Conservation (phyloP, 768 basidiomycete species). For the Panaeolus papilionaceus region DNA sequence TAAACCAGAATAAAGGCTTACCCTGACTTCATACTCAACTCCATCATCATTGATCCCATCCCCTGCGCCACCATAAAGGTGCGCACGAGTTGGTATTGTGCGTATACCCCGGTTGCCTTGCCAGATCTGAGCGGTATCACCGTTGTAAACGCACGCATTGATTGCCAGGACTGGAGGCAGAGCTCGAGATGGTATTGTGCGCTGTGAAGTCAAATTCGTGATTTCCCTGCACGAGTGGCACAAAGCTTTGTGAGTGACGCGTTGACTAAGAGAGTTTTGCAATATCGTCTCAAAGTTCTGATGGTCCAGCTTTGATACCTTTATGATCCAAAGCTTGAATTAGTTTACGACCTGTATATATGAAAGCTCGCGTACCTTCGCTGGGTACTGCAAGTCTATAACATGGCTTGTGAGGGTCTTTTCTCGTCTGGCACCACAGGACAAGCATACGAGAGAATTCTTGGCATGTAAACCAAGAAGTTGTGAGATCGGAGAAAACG, state of each 20-base stretch:
- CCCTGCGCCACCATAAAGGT: constrained; percentile 64
- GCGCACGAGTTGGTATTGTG: constrained; percentile 66
- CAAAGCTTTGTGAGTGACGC: constrained; percentile 84
- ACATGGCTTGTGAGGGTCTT: constrained; percentile 86
- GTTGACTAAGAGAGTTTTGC: constrained; percentile 76
- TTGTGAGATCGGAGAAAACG: constrained; percentile 82
- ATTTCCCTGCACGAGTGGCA: constrained; percentile 86
- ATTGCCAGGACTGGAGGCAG: constrained; percentile 87
- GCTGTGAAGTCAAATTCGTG: constrained; percentile 71
- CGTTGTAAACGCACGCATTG: constrained; percentile 82
- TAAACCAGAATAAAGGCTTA: constrained; percentile 32
- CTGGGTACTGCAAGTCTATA: constrained; percentile 86
- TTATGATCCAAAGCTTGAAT: constrained; percentile 13
- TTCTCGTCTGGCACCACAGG: constrained; percentile 72
- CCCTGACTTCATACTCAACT: constrained; percentile 75
- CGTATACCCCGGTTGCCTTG: constrained; percentile 61
- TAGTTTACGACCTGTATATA: neutral
- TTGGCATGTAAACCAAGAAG: constrained; percentile 81
- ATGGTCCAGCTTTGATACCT: constrained; percentile 25
- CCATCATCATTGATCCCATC: constrained; percentile 61
- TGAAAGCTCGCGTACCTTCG: constrained; percentile 58
- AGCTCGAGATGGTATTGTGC: constrained; percentile 65
- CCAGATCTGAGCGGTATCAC: constrained; percentile 81
- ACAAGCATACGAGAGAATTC: constrained; percentile 75
- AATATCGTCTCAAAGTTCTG: constrained; percentile 73